A percentile compares a stretch with the other conserved stretches of the same genome.
These are phyloP conservation scores for Wickerhamiella parazyma DNA, from an alignment of 805 yeast species.

Conservation along the genomic window DNA sequence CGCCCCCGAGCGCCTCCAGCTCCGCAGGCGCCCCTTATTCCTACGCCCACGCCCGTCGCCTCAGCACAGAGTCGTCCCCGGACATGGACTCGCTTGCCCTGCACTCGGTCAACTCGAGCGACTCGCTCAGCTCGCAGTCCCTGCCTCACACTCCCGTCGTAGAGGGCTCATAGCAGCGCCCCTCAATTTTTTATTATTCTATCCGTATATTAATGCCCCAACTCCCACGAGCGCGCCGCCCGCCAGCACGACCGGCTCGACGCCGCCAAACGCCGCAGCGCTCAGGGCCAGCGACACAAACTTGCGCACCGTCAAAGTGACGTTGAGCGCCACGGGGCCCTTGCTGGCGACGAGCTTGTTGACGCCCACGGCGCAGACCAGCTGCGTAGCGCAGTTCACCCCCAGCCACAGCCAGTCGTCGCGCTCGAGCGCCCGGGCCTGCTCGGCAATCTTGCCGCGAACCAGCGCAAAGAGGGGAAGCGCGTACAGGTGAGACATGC, in stretches of 20 bases:
- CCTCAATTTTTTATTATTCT: background rate
- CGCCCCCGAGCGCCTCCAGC: too few species aligned
- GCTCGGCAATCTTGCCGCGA: slow-evolving; percentile 22
- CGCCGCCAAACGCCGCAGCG: slow-evolving; percentile 37
- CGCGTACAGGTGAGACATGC: slow-evolving; percentile 44
- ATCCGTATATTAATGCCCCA: slow-evolving; percentile 40
- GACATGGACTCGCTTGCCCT: slow-evolving; percentile 5
- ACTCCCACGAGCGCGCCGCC: slow-evolving; percentile 41
- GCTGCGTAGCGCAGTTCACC: slow-evolving; percentile 40
- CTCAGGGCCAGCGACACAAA: slow-evolving; percentile 47
- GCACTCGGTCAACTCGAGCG: background rate
- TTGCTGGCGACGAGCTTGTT: slow-evolving; percentile 41
- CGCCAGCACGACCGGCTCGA: slow-evolving; percentile 29
- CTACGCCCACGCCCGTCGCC: background rate
- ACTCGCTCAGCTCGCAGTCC: background rate
- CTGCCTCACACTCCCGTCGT: background rate
- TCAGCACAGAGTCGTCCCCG: background rate
- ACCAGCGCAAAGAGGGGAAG: slow-evolving; percentile 39
- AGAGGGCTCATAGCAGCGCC: background rate
- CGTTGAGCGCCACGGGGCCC: slow-evolving; percentile 49
- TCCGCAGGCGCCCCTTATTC: too few species aligned
- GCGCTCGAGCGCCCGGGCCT: slow-evolving; percentile 19
- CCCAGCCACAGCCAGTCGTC: slow-evolving; percentile 22
- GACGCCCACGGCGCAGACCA: slow-evolving; percentile 55
- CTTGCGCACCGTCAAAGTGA: slow-evolving; percentile 48